Evolutionary conservation across 1,139 yeast species (phyloP).

Genomic region (Eremothecium coryli): DNA sequence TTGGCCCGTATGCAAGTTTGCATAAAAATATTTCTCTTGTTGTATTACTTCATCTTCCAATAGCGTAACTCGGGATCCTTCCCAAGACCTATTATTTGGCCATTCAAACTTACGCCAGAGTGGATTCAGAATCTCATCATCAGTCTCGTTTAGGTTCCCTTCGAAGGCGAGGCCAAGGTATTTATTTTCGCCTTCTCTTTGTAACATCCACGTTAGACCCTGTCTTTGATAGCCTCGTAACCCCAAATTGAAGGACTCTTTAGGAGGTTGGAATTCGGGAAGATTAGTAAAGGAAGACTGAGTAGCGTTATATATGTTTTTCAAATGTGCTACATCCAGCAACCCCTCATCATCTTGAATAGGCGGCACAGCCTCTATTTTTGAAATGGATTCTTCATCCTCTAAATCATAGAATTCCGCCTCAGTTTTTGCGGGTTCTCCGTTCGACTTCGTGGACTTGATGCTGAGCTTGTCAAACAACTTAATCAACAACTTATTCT

Average conservation of each 20-base stretch:
- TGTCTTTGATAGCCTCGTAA: conserved; percentile 69
- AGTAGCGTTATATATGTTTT: conserved; percentile 61
- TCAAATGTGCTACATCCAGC: conserved; percentile 62
- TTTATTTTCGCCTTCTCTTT: conserved; percentile 48
- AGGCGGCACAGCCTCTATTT: conserved; percentile 14
- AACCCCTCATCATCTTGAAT: conserved; percentile 34
- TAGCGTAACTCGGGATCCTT: conserved; percentile 19
- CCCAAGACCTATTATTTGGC: conserved; percentile 47
- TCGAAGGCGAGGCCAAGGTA: conserved; percentile 18
- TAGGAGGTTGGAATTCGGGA: conserved; percentile 59
- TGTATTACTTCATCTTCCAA: conserved; percentile 8
- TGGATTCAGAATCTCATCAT: conserved; percentile 59
- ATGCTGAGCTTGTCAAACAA: conserved; percentile 46
- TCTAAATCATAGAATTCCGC: conserved; percentile 30
- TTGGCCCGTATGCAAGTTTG: conserved; percentile 77
- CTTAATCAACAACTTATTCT: conserved; percentile 49
- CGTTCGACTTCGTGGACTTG: conserved; percentile 24
- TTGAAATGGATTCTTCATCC: conserved; percentile 13
- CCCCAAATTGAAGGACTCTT: conserved; percentile 42
- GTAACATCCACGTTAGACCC: conserved; percentile 78
- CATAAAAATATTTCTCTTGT: conserved; percentile 45
- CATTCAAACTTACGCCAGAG: conserved; percentile 74
- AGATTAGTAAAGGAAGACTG: conserved; percentile 41
- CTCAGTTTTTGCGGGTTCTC: conserved; percentile 18
- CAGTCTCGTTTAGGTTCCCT: conserved; percentile 19